Evolutionary conservation across 2,329 filamentous ascomycete species (phyloP), one percentile per base, ranked within the genome.

Genomic region (Huntiella omanensis): DNA sequence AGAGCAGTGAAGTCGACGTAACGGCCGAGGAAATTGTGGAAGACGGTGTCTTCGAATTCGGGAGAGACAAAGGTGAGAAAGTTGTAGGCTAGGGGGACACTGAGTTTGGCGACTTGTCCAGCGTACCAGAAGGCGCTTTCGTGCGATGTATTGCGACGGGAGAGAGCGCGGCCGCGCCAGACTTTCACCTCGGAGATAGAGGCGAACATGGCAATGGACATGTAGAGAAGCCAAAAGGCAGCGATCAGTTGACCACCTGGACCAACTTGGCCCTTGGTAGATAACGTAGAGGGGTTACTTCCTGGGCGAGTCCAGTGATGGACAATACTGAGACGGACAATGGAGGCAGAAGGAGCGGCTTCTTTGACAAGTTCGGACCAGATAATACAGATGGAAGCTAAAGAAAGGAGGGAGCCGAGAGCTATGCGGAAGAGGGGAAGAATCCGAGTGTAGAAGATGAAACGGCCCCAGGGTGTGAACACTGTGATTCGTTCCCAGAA

Each of bases 121-220:
- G 85, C 81, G 58, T 96, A 98, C 86, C 92, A 98, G 54, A 88
- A 92, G 1, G 91, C 91, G 43, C 80, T 85, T 59, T 96, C 91
- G 50, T 84, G 78, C 49, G 92, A 88, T 0, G 91, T 98, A 57
- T 93, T 91, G 48, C 91, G 78, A 49, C 75, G 77, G 40, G 96
- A 88, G 4, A 98, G 69, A 0, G 91, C 88, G 33, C 91, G 77
- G 42, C 92, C 91, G 48, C 91, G 83, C 91, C 91, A 98, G n/a
- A 95, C 86, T 57, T 91, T 92, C 55, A 94, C 84, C 58, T 94
- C 85, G 11, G 80, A 85, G 56, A 98, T 79, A 5, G 86, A 87
- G 48, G 77, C 82, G 43, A 96, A 73, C 4, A 91, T 85, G 40
- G 86, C 86, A 11, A 82, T 70, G 59, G 83, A 93, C 91, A 98